Evolutionary conservation across 306 rosid species (phyloP).

Genomic region (Prunus mira): DNA sequence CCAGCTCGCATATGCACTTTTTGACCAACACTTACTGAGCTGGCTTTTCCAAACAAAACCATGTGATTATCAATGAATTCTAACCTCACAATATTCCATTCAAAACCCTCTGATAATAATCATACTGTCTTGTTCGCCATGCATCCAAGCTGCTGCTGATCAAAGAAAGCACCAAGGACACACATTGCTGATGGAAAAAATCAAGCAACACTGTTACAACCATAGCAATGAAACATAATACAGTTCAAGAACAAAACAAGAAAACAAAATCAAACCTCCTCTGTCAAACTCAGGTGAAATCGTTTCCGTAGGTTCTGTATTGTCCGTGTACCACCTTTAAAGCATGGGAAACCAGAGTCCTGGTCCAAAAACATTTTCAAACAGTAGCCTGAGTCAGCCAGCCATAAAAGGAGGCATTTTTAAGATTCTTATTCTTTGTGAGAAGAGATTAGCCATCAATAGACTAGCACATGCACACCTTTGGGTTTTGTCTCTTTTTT

Average conservation of each 20-base stretch:
- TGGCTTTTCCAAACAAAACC: slow-evolving; percentile 37
- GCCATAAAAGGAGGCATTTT: background rate
- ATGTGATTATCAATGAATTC: slow-evolving; percentile 27
- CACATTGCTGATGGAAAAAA: slow-evolving; percentile 78
- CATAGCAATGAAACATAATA: slow-evolving; percentile 16
- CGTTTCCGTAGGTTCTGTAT: slow-evolving; percentile 95
- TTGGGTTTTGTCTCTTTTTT: background rate
- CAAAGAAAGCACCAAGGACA: slow-evolving; percentile 92
- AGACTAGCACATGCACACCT: background rate
- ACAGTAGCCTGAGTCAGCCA: slow-evolving; percentile 20
- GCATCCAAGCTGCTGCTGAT: slow-evolving; percentile 99
- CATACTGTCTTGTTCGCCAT: slow-evolving; percentile 99
- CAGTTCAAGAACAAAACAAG: slow-evolving; percentile 7
- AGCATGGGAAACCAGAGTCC: slow-evolving; percentile 99
- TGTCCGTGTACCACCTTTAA: slow-evolving; percentile 94
- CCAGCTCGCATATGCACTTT: slow-evolving; percentile 37
- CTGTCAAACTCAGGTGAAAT: slow-evolving; percentile 87
- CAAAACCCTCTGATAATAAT: slow-evolving; percentile 94
- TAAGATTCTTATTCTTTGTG: background rate
- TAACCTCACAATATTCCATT: slow-evolving; percentile 86
- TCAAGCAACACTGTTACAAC: slow-evolving; percentile 9
- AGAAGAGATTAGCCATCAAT: background rate
- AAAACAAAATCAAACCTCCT: slow-evolving; percentile 60
- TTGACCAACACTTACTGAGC: slow-evolving; percentile 20
- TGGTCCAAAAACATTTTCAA: slow-evolving; percentile 39